Conservation (phyloP, 192 early-diverging fungal genomes). For the Backusella mclennaniae region DNA sequence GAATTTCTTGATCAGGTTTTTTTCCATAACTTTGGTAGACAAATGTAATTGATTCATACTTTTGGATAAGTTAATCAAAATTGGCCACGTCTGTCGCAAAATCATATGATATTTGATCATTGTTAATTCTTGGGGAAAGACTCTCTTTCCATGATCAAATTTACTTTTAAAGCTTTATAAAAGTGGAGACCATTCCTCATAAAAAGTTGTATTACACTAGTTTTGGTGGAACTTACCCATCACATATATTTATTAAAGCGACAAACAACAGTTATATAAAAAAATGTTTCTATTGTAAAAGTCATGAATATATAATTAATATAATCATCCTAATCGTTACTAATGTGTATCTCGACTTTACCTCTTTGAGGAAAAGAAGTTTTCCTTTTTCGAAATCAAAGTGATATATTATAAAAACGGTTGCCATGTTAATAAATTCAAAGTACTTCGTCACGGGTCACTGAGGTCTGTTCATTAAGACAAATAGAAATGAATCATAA, state of each 20-base stretch:
- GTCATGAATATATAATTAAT: background rate
- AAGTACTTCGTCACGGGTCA: conserved; percentile 84
- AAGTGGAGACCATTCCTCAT: background rate
- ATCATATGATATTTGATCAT: conserved; percentile 50
- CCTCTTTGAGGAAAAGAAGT: conserved; percentile 90
- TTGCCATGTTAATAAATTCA: conserved; percentile 96
- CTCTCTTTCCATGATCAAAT: background rate
- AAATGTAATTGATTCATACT: conserved; percentile 80
- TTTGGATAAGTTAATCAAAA: conserved; percentile 75
- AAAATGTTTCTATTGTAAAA: conserved; percentile 42
- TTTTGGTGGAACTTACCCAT: conserved; percentile 26
- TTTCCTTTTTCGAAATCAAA: conserved; percentile 93
- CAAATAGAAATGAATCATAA: conserved; percentile 80
- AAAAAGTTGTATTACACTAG: background rate
- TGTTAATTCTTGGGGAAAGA: conserved; percentile 68
- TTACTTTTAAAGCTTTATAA: background rate
- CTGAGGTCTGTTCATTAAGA: conserved; percentile 83
- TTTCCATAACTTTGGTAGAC: conserved; percentile 91
- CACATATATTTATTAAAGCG: conserved; percentile 77
- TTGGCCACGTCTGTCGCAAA: conserved; percentile 67
- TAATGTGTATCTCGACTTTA: conserved; percentile 3
- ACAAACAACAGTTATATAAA: conserved; percentile 90
- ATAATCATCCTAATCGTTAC: background rate
- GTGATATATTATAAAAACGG: conserved; percentile 76
- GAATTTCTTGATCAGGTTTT: conserved; percentile 84